Base-by-base conservation (phyloP, 768 basidiomycete species). In the Agaricus blazei region DNA sequence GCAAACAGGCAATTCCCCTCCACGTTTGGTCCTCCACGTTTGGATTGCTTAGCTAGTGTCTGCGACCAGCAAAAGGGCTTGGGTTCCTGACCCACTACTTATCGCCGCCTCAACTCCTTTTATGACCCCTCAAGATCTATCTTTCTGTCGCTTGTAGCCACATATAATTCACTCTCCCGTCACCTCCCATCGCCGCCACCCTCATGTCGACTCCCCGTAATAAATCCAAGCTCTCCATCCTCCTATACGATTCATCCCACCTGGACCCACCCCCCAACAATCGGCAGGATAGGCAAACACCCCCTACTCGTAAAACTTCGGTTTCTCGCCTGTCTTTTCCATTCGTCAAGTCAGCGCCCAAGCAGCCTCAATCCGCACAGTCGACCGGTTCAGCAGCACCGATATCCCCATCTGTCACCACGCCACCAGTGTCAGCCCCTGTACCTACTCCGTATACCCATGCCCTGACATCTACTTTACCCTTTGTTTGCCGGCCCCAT, bases 381-480 rank as follows among this genome's bases (percentile, higher is more conserved):
- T 34, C 48, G 6, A 6, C 23, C 24, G 14, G 47, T 15, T 15
- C 27, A 11, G 34, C 38, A 4, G 41, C 9, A 23, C 19, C 41
- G 7, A 9, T 9, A 14, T 7, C 29, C 41, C 12, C 27, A 7
- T 48, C 14, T 4, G 14, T 28, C 8, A 47, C 43, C 9, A n/a
- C 54, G 12, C 37, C 15, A 3, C 36, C 46, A 28, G 36, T n/a
- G 27, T 48, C 29, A 9, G 8, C 36, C 24, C 36, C 36, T 24
- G n/a, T 31, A 26, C 15, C 38, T 19, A 62, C 65, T 31, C 57
- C 59, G 19, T 61, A 52, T 19, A 29, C 28, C 28, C 61, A 28
- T 59, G 77, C 6, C 62, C 79, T 34, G 76, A 82, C 43, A 74
- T 85, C 4, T 15, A 27, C 40, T 8, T 43, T 26, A 12, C 50